phyloP scores from a whole-genome alignment of 176 grass and related monocot species.

The Puccinellia tenuiflora region DNA sequence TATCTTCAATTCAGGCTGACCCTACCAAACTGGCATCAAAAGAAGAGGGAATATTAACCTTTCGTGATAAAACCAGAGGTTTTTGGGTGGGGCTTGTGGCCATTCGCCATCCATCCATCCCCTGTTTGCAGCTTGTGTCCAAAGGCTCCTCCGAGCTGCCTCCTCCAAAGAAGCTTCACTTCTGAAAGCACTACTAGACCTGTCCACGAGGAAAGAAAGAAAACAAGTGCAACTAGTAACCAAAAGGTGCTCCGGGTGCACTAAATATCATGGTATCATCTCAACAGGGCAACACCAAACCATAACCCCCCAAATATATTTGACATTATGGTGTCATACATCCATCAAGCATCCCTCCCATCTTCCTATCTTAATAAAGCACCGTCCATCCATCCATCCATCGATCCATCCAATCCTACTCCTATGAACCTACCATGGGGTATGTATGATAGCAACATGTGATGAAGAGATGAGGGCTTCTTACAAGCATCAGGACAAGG shows the following conservation, averaged over 20 bases:
- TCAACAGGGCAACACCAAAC: conserved; percentile 28
- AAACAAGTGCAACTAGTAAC: conserved; percentile 4
- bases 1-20: conserved; percentile 23
- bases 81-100: conserved; percentile 20
- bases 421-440: conserved; percentile 20
- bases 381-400: conserved; percentile 1
- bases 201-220: not conserved
- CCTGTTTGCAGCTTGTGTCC: conserved; percentile 47
- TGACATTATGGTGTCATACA: conserved; percentile 37
- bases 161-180: conserved; percentile 76
- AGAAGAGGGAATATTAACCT: conserved; percentile 96
- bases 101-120: conserved; percentile 28
- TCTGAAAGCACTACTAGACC: conserved; percentile 36
- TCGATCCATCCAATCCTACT: conserved; percentile 29
- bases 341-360: conserved; percentile 52
- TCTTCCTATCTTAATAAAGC: conserved; percentile 46
- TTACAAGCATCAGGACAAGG: conserved; percentile 37
- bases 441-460: conserved; percentile 17
- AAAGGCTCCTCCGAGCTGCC: conserved; percentile 25
- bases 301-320: not conserved
- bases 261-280: conserved; percentile 50
- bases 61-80: conserved; percentile 54
- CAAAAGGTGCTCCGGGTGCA: conserved; percentile 29
- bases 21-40: conserved; percentile 63
- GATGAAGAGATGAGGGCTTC: conserved; percentile 1